Base-by-base conservation (phyloP, 208 protist species). In the Acanthamoeba sp. region DNA sequence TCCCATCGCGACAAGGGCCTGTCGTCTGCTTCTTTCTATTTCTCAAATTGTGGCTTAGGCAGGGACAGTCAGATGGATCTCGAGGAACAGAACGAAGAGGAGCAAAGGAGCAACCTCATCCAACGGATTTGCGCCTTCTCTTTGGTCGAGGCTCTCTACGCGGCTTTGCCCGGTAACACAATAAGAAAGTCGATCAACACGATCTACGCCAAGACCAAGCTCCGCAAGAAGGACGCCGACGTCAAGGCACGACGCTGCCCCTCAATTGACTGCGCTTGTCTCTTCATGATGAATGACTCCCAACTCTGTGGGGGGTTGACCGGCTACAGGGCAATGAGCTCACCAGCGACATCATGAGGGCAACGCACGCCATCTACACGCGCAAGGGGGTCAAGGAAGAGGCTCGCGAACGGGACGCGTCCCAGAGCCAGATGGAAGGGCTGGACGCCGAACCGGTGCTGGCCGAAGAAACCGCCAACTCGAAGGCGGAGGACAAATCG, bases 251-350 rank as follows among this genome's bases (percentile, higher is more conserved):
- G 24, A n/a, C n/a, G n/a, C n/a, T 34, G 18, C 32, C 10, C 9
- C 34, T 32, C 32, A 6, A 14, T 78, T 48, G 4, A n/a, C n/a
- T n/a, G n/a, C n/a, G n/a, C n/a, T n/a, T n/a, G n/a, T n/a, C n/a
- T n/a, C n/a, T n/a, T n/a, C n/a, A n/a, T n/a, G n/a, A n/a, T n/a
- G n/a, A n/a, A n/a, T n/a, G n/a, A n/a, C n/a, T n/a, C n/a, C n/a
- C n/a, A n/a, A n/a, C n/a, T n/a, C n/a, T n/a, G n/a, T 34, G 76
- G 12, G 73, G 84, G 55, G 24, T 62, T 3, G 88, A 96, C 52
- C 14, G 50, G 5, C n/a, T n/a, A n/a, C 96, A 97, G 24, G 98
- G 98, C 0, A 98, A 97, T 27, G 98, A 99, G 94, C 91, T 99
- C 0, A 98, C 97, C 2, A 85, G 96, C 22, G 95, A 95, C 40